These are phyloP conservation scores for Dalbergia cultrata DNA, from an alignment of 306 rosid genomes.

Conservation along the genomic window DNA sequence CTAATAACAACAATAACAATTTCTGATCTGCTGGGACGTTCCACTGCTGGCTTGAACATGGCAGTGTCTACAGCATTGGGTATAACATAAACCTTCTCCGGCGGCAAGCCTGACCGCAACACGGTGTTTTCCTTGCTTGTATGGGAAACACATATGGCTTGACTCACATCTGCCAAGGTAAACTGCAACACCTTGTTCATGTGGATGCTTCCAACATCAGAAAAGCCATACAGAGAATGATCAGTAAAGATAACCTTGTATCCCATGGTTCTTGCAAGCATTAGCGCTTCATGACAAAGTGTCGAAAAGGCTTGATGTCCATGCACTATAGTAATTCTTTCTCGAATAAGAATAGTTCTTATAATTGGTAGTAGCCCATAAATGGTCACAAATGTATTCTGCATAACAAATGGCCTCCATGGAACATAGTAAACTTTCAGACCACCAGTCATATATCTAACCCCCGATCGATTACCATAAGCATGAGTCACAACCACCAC, in stretches of 20 bases:
- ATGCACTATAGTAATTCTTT: conserved; percentile 79
- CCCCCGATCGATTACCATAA: conserved; percentile 88
- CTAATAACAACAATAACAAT: conserved; percentile 88
- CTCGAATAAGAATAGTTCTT: conserved; percentile 86
- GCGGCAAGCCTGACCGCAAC: conserved; percentile 85
- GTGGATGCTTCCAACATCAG: conserved; percentile 93
- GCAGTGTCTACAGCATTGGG: conserved; percentile 97
- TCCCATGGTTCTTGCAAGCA: conserved; percentile 94
- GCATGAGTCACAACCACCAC: conserved; percentile 97
- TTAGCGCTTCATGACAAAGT: conserved; percentile 87
- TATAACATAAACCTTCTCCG: conserved; percentile 87
- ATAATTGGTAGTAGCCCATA: conserved; percentile 82
- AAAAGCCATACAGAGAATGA: conserved; percentile 92
- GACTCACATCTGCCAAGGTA: conserved; percentile 90
- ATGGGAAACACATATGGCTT: conserved; percentile 96
- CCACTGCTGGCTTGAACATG: conserved; percentile 88
- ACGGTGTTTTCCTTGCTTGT: conserved; percentile 97
- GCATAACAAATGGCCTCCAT: conserved; percentile 89
- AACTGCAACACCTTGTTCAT: conserved; percentile 98
- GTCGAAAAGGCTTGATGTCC: conserved; percentile 98
- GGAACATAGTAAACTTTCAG: conserved; percentile 92
- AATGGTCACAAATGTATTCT: conserved; percentile 84
- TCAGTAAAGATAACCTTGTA: conserved; percentile 91
- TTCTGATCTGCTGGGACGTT: conserved; percentile 61
- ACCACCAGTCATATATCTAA: conserved; percentile 89